phyloP scores from a whole-genome alignment of 2,329 filamentous ascomycete genomes.

The Cercospora brassicicola region DNA sequence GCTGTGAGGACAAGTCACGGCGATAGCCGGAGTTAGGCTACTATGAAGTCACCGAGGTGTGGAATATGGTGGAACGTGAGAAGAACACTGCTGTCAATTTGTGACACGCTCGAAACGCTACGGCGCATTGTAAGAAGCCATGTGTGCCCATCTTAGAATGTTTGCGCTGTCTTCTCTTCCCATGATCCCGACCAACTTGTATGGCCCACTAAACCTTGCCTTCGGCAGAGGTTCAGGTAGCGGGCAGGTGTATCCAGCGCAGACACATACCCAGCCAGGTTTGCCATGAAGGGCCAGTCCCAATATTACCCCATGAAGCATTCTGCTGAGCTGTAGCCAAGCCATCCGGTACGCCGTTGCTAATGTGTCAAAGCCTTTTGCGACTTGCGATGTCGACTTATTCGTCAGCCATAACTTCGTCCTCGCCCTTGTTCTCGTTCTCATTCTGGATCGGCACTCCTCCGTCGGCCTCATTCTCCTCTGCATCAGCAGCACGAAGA shows the following conservation, averaged over 20 bases:
- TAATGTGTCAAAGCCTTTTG: background rate
- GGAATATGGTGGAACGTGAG: background rate
- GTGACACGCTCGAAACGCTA: background rate
- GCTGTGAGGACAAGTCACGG: background rate
- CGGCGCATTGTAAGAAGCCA: background rate
- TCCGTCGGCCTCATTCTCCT: background rate
- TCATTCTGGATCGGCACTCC: background rate
- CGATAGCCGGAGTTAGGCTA: background rate
- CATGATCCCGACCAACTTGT: background rate
- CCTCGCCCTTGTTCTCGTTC: background rate
- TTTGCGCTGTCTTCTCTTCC: background rate
- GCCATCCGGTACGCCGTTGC: background rate
- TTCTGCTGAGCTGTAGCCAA: background rate
- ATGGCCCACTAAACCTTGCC: background rate
- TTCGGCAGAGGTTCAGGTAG: background rate
- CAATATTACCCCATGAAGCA: background rate
- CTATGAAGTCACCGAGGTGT: background rate
- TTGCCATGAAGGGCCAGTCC: background rate
- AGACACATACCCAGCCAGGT: background rate
- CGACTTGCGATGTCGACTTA: background rate
- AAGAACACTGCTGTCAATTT: background rate
- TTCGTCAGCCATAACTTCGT: constrained; percentile 19
- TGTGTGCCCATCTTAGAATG: background rate
- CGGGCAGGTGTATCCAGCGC: background rate
- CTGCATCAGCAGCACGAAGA: background rate